These are phyloP conservation scores for Dittrichia graveolens DNA, from an alignment of 129 eudicot species.

Conservation along the genomic window DNA sequence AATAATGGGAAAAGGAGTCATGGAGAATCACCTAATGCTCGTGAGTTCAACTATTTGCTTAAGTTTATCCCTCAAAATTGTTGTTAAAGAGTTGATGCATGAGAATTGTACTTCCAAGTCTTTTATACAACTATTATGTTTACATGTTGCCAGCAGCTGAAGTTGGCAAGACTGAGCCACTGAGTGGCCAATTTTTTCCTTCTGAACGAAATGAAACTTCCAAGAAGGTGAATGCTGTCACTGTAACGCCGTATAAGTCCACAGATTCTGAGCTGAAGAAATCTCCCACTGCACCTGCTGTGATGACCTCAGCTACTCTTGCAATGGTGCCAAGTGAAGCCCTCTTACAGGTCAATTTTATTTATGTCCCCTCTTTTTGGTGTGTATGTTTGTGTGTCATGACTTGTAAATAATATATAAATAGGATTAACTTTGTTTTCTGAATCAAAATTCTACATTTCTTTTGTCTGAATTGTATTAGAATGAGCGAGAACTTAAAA, in stretches of 20 bases:
- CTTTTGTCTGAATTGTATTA: constrained; percentile 29
- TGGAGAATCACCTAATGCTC: constrained; percentile 56
- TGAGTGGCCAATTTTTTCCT: constrained; percentile 33
- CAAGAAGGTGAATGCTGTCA: constrained; percentile 43
- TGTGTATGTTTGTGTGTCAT: neutral
- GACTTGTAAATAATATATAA: neutral
- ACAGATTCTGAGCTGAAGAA: constrained; percentile 56
- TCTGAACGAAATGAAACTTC: constrained; percentile 46
- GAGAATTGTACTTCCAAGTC: neutral
- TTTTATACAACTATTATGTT: neutral
- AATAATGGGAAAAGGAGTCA: constrained; percentile 73
- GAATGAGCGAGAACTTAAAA: constrained; percentile 87
- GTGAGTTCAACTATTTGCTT: constrained; percentile 43
- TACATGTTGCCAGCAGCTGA: constrained; percentile 29
- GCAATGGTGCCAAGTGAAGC: constrained; percentile 51
- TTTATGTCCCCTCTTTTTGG: neutral
- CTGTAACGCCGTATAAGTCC: constrained; percentile 31
- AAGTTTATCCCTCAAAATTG: neutral
- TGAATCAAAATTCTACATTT: constrained; percentile 14
- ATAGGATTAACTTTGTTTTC: neutral
- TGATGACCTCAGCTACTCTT: constrained; percentile 42
- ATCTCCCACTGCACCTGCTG: constrained; percentile 44
- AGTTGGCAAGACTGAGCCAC: constrained; percentile 50
- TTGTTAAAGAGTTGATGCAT: neutral
- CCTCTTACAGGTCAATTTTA: constrained; percentile 60